Percentiles rank a stretch among this genome's conserved stretches.
phyloP scores from a whole-genome alignment of 2,329 filamentous ascomycete genomes.

The Epichloe gansuensis region DNA sequence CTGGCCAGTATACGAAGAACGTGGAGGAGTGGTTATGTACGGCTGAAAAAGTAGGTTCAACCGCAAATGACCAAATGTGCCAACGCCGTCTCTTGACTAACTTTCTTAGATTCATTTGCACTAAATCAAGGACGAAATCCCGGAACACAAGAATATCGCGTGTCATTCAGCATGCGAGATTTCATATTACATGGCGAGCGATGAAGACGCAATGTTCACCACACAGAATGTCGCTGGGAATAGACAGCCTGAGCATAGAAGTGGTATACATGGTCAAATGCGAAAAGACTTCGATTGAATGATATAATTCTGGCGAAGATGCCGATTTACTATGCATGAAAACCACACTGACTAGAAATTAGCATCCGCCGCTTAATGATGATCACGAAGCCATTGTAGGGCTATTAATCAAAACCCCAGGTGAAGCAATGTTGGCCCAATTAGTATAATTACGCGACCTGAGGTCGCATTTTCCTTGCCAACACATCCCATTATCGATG shows the following conservation, averaged over 20 bases:
- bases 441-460: too few species aligned
- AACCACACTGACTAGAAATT: too few species aligned
- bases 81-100: background rate
- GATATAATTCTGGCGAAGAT: too few species aligned
- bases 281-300: background rate
- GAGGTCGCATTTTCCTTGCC: too few species aligned
- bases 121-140: background rate
- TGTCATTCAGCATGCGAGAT: background rate
- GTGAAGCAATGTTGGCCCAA: too few species aligned
- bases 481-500: too few species aligned
- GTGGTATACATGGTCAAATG: background rate
- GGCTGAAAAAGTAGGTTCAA: constrained; percentile 46
- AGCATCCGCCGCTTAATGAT: background rate
- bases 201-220: background rate
- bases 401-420: too few species aligned
- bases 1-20: constrained; percentile 61
- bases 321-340: too few species aligned
- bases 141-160: background rate
- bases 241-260: background rate
- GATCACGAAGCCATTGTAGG: background rate
- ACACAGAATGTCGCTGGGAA: background rate
- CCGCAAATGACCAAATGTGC: background rate
- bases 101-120: background rate
- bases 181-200: background rate
- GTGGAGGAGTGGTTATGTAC: constrained; percentile 72